phyloP scores from a whole-genome alignment of 495 filamentous ascomycete genomes.

The Sordaria brevicollis region DNA sequence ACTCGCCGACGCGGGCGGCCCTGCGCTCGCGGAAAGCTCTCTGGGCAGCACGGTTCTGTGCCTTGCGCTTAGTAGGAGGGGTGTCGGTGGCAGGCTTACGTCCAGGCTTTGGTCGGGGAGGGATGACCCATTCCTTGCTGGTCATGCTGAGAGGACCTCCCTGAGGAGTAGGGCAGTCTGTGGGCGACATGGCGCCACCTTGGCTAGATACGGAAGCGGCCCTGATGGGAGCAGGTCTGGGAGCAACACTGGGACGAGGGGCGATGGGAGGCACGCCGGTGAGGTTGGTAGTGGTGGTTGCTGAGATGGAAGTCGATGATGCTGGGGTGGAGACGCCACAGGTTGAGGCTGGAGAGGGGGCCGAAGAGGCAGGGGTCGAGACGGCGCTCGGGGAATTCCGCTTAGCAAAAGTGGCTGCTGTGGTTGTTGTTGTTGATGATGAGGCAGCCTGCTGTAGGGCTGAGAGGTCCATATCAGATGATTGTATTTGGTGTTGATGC shows the following conservation, averaged over 20 bases:
- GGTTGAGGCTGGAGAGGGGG: slow-evolving; percentile 11
- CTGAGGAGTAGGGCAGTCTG: slow-evolving; percentile 13
- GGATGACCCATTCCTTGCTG: slow-evolving; percentile 79
- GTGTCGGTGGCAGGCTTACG: slow-evolving; percentile 87
- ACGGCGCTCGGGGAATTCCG: slow-evolving; percentile 8
- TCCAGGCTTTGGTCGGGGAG: slow-evolving; percentile 84
- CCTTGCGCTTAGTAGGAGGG: slow-evolving; percentile 83
- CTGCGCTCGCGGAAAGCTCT: slow-evolving; percentile 81
- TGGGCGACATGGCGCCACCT: slow-evolving; percentile 15
- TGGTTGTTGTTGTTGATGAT: slow-evolving; percentile 7
- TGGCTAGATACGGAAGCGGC: slow-evolving; percentile 9
- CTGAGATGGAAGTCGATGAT: slow-evolving; percentile 7
- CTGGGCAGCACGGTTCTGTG: slow-evolving; percentile 89
- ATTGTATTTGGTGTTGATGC: slow-evolving; percentile 8
- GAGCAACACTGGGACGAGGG: slow-evolving; percentile 17
- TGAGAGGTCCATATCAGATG: background rate
- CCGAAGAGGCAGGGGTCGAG: slow-evolving; percentile 18
- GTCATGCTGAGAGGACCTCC: slow-evolving; percentile 42
- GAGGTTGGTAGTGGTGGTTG: background rate
- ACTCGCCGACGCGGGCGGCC: slow-evolving; percentile 72
- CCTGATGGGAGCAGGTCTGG: slow-evolving; percentile 8
- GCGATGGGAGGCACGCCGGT: slow-evolving; percentile 11
- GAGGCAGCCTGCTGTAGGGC: background rate
- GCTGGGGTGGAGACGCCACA: slow-evolving; percentile 12
- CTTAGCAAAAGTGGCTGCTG: slow-evolving; percentile 1